A percentile compares a stretch with the other conserved stretches of the same genome.
Conservation (phyloP, 176 grass and related monocot species). For the Triticum aestivum region DNA sequence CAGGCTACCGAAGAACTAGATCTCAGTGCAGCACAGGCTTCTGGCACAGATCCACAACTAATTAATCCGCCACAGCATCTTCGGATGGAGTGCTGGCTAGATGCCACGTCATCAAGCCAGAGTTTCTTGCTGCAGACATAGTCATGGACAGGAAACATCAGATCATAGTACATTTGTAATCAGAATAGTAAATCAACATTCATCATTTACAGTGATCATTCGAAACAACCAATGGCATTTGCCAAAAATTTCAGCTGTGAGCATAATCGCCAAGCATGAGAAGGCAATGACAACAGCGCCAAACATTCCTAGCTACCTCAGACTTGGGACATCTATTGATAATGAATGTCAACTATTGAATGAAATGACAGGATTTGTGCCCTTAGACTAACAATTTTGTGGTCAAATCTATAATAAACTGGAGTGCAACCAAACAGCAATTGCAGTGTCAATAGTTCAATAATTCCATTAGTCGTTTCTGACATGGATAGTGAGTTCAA, state of each 20-base stretch:
- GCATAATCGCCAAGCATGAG: background rate
- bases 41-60: too few species aligned
- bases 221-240: background rate
- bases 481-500: background rate
- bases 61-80: constrained; percentile 23
- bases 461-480: background rate
- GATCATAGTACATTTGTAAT: background rate
- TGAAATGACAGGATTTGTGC: too few species aligned
- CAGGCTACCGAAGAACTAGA: background rate
- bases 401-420: background rate
- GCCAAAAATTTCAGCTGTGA: background rate
- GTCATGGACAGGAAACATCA: background rate
- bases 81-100: constrained; percentile 10
- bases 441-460: background rate
- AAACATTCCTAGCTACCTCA: background rate
- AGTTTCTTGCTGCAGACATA: constrained; percentile 38
- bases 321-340: background rate
- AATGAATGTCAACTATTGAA: background rate
- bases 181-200: background rate
- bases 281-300: background rate
- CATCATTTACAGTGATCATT: background rate
- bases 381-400: too few species aligned
- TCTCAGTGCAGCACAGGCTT: too few species aligned
- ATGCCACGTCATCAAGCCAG: constrained; percentile 12
- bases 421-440: background rate